Conservation (phyloP, 371 early-diverging fungal species). For the Rhizopus arrhizus region DNA sequence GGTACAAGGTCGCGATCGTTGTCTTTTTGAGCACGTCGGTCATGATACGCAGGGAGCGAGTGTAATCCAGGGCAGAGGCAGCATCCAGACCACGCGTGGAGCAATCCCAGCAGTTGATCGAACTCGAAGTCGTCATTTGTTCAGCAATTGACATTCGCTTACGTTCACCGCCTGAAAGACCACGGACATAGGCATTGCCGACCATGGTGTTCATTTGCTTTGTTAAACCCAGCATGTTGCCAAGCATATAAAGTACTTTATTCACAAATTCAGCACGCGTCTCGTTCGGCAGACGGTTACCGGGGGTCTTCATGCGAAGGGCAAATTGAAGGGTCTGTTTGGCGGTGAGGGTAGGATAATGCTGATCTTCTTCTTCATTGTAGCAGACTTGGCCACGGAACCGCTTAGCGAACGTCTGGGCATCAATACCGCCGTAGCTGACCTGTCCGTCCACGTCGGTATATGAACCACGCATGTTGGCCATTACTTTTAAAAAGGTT, state of each 20-base stretch:
- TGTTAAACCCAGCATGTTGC: constrained; percentile 72
- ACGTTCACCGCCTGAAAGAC: constrained; percentile 85
- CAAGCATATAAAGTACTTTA: constrained; percentile 54
- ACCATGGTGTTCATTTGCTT: constrained; percentile 79
- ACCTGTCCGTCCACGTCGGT: constrained; percentile 58
- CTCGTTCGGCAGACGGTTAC: constrained; percentile 52
- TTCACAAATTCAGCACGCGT: constrained; percentile 46
- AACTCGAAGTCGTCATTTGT: constrained; percentile 78
- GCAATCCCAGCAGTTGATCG: constrained; percentile 83
- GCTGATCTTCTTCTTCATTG: constrained; percentile 73
- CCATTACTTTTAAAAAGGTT: constrained; percentile 64
- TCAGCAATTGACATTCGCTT: constrained; percentile 88
- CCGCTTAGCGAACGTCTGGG: constrained; percentile 51
- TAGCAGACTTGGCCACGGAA: constrained; percentile 69
- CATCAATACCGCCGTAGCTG: constrained; percentile 67
- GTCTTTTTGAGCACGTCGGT: constrained; percentile 67
- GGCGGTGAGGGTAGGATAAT: constrained; percentile 69
- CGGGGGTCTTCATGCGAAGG: constrained; percentile 65
- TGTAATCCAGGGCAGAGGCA: constrained; percentile 82
- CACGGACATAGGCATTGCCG: constrained; percentile 82
- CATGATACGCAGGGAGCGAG: constrained; percentile 68
- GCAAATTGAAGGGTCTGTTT: constrained; percentile 71
- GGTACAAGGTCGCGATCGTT: constrained; percentile 67
- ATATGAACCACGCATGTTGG: constrained; percentile 64
- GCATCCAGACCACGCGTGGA: constrained; percentile 91